Percentiles rank a stretch among this genome's conserved stretches.
Evolutionary conservation across 1,284 basidiomycete species (phyloP).

Genomic region (Malassezia equina): DNA sequence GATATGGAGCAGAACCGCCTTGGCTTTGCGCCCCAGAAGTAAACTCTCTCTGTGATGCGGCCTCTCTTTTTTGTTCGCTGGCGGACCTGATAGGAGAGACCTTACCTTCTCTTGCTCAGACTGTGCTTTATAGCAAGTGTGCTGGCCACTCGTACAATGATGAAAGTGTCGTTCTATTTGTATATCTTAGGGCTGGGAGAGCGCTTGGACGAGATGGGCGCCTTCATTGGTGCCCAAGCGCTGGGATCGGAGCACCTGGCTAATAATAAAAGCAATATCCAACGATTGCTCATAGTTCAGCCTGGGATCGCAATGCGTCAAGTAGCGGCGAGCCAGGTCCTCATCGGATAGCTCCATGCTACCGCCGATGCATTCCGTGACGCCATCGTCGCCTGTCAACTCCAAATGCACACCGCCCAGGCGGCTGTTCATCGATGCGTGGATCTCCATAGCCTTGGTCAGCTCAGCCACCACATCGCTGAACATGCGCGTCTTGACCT

Average conservation of each 20-base stretch:
- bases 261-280: constrained; percentile 41
- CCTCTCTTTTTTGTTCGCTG: background rate
- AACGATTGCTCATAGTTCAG: constrained; percentile 56
- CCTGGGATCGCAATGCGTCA: constrained; percentile 46
- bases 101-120: background rate
- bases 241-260: constrained; percentile 33
- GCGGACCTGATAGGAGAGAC: background rate
- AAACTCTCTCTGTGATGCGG: background rate
- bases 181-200: background rate
- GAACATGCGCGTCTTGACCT: constrained; percentile 65
- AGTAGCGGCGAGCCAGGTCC: constrained; percentile 53
- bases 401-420: constrained; percentile 93
- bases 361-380: constrained; percentile 58
- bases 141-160: background rate
- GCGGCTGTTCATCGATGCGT: constrained; percentile 51
- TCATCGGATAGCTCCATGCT: constrained; percentile 55
- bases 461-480: constrained; percentile 82
- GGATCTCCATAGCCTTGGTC: constrained; percentile 65
- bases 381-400: constrained; percentile 88
- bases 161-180: background rate
- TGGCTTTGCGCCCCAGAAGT: constrained; percentile 47
- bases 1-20: constrained; percentile 48
- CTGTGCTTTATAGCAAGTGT: background rate
- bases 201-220: background rate
- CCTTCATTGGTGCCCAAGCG: constrained; percentile 17